Evolutionary conservation across 1,284 basidiomycete species (phyloP).

Genomic region (Apiotrichum mycotoxinovorans): DNA sequence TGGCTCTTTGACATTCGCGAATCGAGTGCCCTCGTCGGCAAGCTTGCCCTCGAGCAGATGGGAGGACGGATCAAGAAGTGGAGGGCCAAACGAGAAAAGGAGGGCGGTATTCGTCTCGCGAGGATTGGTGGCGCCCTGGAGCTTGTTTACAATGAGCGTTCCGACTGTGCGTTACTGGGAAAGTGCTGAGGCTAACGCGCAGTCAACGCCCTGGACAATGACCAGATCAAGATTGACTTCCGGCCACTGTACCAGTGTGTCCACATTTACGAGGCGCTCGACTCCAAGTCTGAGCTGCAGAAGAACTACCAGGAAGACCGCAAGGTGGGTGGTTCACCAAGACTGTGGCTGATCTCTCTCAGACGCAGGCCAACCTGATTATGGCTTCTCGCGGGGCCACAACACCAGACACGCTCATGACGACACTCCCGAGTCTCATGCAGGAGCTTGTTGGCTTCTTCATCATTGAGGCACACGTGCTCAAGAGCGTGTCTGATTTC

Average conservation of each 20-base stretch:
- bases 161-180: conserved; percentile 70
- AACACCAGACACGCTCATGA: conserved; percentile 53
- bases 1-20: conserved; percentile 96
- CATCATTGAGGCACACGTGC: conserved; percentile 90
- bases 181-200: conserved; percentile 1
- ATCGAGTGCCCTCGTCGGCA: conserved; percentile 78
- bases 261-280: conserved; percentile 90
- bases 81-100: conserved; percentile 70
- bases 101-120: conserved; percentile 58
- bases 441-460: conserved; percentile 99
- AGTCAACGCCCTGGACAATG: conserved; percentile 91
- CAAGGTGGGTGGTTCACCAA: conserved; percentile 56
- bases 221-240: conserved; percentile 84
- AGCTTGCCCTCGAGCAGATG: conserved; percentile 86
- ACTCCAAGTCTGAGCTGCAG: conserved; percentile 82
- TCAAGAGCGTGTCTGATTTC: conserved; percentile 76
- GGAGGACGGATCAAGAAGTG: conserved; percentile 77
- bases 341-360: neutral
- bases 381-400: conserved; percentile 61
- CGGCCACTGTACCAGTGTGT: conserved; percentile 94
- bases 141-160: conserved; percentile 86
- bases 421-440: conserved; percentile 58
- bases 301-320: conserved; percentile 92
- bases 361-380: conserved; percentile 96
- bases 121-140: conserved; percentile 94